Base-by-base conservation (phyloP, 192 early-diverging fungal species). In the Chytriomyces confervae region DNA sequence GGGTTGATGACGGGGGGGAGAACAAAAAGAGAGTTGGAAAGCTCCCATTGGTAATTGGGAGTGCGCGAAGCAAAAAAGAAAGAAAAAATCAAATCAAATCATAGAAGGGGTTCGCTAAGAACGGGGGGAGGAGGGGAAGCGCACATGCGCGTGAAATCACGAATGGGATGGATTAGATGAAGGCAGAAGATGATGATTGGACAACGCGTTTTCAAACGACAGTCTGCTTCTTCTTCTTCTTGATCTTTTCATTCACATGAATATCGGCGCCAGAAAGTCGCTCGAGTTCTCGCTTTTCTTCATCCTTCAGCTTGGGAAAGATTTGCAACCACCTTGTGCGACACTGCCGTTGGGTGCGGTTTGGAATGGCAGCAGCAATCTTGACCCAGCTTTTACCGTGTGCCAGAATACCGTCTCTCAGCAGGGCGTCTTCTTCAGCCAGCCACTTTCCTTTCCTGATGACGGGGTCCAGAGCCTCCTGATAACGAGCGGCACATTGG, bases 271-370 rank as follows among this genome's bases (percentile, higher is more conserved):
- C 69, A 18, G 53, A 61, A 8, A 44, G 43, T 6, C 11, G 18
- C 66, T 68, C 76, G 62, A 72, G 20, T 47, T 50, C 62, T 13
- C 5, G 36, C 43, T 51, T 79, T 29, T 62, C 69, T 43, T 73
- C 63, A 11, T 47, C 71, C 36, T 62, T 51, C 72, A 75, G n/a
- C 62, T 72, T 79, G 11, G 71, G 70, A 53, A 63, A 66, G 5
- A 84, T 53, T 62, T 80, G 77, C 20, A 85, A 36, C 95, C 95
- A 97, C 48, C 95, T 84, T 77, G 95, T 95, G 23, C 95, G 91
- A 74, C 95, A 97, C 75, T 96, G 95, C 72, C 95, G 91, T 82
- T 97, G 95, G 8, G 93, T 97, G 13, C 95, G 87, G n/a, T 94
- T 95, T 6, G 85, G 85, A 63, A 97, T 92, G 66, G 84, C 86